Evolutionary conservation across 495 filamentous ascomycete species (phyloP), one percentile per base, ranked within the genome.

Genomic region (Aspergillus asperescens): DNA sequence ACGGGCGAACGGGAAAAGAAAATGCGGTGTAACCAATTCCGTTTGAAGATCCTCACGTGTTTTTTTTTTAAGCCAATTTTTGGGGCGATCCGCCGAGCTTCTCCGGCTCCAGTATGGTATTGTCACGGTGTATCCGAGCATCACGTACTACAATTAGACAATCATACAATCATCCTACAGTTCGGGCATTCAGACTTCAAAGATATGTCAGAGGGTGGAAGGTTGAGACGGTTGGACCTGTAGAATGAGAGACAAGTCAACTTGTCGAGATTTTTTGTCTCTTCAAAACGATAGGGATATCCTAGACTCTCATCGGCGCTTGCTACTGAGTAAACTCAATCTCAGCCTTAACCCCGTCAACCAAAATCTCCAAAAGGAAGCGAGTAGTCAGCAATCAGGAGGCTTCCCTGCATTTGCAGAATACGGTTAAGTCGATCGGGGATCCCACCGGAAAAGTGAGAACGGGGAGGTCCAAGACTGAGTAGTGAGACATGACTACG

Each of bases 1-100:
- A 32, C 25, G 7, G 22, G 13, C 15, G 5, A 15, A 32, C 5
- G 15, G 39, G 20, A 32, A 10, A 46, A 20, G 5, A 32, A 32
- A 16, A 46, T 46, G 42, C 42, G 42, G 42, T 46, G 42, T 46
- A 46, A 28, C 41, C 28, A 24, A n/a, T n/a, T n/a, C n/a, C n/a
- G 10, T 13, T 20, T 32, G 42, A 46, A 46, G 42, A 46, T 46
- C 42, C 42, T 46, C 42, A 46, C 42, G 42, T 46, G 25, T 32
- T 3, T 16, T 28, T 7, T 9, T 1, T 24, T 27, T 28, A 9
- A 29, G 31, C 42, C 27, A 32, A 20, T 46, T 41, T 41, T 41
- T 20, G 39, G 20, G 39, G 25, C 25, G 25, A 22, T 24, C 20
- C 29, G 29, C 29, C 39, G 39, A 41, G 22, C 39, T 41, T 41